Conservation (phyloP, 1,284 basidiomycete genomes). For the Sporisorium scitamineum region DNA sequence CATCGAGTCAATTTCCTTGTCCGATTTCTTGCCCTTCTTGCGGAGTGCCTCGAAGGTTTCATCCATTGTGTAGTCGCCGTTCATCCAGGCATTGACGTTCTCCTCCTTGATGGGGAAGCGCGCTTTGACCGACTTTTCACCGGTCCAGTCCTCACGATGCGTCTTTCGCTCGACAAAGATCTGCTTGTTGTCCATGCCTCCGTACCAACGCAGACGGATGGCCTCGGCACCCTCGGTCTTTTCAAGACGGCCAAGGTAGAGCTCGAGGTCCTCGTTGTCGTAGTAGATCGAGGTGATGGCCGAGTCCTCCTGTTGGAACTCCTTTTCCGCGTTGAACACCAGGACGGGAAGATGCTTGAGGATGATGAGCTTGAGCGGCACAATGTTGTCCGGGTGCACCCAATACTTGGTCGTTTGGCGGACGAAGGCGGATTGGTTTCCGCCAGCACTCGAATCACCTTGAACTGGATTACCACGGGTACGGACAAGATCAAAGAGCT, state of each 20-base stretch:
- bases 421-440: constrained; percentile 94
- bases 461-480: constrained; percentile 93
- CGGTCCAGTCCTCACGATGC: constrained; percentile 98
- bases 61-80: constrained; percentile 92
- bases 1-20: constrained; percentile 93
- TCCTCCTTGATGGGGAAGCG: constrained; percentile 97
- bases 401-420: constrained; percentile 99
- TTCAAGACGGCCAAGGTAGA: constrained; percentile 96
- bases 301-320: constrained; percentile 88
- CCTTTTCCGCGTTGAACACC: constrained; percentile 97
- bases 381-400: constrained; percentile 83
- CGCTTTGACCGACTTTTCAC: constrained; percentile 98
- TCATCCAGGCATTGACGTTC: constrained; percentile 89
- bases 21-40: constrained; percentile 92
- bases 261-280: constrained; percentile 93
- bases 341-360: constrained; percentile 79
- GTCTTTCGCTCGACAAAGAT: constrained; percentile 99
- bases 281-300: constrained; percentile 88
- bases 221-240: constrained; percentile 99
- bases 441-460: constrained; percentile 93
- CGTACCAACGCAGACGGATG: constrained; percentile 96
- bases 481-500: constrained; percentile 93
- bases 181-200: constrained; percentile 80
- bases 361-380: constrained; percentile 95
- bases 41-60: constrained; percentile 90